Conservation (phyloP, 148 eudicot species). For the Silene latifolia region DNA sequence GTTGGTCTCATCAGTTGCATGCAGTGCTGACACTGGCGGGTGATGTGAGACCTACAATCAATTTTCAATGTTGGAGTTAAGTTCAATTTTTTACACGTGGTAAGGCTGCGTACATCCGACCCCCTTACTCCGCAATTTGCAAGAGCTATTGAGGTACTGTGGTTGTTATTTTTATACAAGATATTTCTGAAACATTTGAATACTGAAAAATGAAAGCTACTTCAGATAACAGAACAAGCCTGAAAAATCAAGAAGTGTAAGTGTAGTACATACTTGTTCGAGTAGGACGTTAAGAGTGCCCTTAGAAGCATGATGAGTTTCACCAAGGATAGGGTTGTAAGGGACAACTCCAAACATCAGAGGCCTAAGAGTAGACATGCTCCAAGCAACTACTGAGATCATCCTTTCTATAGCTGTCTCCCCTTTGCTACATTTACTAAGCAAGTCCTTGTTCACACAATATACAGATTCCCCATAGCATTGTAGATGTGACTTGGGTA, state of each 20-base stretch:
- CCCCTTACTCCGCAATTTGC: too few species aligned
- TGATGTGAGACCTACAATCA: conserved; percentile 78
- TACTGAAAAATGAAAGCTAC: too few species aligned
- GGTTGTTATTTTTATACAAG: too few species aligned
- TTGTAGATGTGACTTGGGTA: conserved; percentile 82
- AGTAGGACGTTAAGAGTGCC: conserved; percentile 61
- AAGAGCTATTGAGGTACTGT: too few species aligned
- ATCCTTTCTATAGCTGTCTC: conserved; percentile 48
- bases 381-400: conserved; percentile 57
- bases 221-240: too few species aligned
- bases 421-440: conserved; percentile 45
- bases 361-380: conserved; percentile 60
- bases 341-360: conserved; percentile 71
- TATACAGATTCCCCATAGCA: conserved; percentile 74
- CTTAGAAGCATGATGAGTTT: conserved; percentile 80
- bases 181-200: too few species aligned
- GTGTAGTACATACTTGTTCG: conserved; percentile 54
- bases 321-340: conserved; percentile 81
- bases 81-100: background rate
- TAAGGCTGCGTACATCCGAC: too few species aligned
- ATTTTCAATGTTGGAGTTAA: background rate
- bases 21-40: conserved; percentile 75
- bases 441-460: conserved; percentile 40
- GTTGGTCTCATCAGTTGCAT: conserved; percentile 60
- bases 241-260: too few species aligned